Evolutionary conservation across 768 basidiomycete genomes (phyloP), one percentile per base, ranked within the genome.

Genomic region (Amanita rimosa): DNA sequence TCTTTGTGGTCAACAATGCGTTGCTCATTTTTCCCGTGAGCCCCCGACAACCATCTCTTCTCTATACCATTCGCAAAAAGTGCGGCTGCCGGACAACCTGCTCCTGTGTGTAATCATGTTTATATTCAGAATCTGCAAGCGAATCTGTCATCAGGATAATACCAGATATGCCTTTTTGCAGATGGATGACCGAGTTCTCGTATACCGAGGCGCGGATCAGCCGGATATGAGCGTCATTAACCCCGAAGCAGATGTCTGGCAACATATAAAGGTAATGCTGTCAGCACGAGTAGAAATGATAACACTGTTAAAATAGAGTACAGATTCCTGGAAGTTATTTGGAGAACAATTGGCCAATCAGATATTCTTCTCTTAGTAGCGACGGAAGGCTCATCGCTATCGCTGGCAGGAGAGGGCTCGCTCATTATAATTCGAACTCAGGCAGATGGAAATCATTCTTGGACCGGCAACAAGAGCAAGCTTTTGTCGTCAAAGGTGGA

Each of bases 181-280:
- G 65, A 80, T 94, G 79, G 93, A 97, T 58, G 95, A 98, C 57
- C 80, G 91, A 36, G 86, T 88, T 2, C 73, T 96, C 0, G 81
- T 97, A 13, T 99, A 97, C 63, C 78, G 95, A 48, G 94, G 95
- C 11, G 91, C 94, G 24, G 95, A 97, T 62, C 94, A 97, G 62
- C 94, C 95, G 4, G 94, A 97, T 61, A 85, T 96, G 83, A 95
- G 91, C 60, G 83, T 99, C 50, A 96, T 98, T 59, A 97, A 97
- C 60, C 93, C 94, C 13, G 93, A 95, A 62, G 90, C 90, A 3
- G 94, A 97, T 58, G 94, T 97, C 14, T 98, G 95, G 94, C 92
- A 98, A 57, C 86, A 88, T 65, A 85, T 97, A 63, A 95, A 94
- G 77, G 91, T 78, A 54, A 55, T 56, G 16, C n/a, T n/a, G 14